These are phyloP conservation scores for Suhomyces coccinellae DNA, from an alignment of 1,139 yeast genomes.

Conservation along the genomic window DNA sequence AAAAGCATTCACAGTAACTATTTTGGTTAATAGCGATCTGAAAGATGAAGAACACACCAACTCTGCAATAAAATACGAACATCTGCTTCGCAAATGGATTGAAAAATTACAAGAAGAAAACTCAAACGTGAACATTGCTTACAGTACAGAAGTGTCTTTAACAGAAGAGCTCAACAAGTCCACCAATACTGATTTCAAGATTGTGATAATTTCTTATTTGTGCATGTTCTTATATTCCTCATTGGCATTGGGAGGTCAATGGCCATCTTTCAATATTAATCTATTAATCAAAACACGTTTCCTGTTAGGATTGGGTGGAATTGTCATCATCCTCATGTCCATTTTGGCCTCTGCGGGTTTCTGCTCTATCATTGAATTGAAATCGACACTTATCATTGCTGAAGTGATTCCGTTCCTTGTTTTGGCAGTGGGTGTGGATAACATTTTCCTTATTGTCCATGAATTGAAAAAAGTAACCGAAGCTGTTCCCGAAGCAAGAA, in stretches of 20 bases:
- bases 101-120: slow-evolving; percentile 42
- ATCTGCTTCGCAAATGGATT: slow-evolving; percentile 56
- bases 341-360: slow-evolving; percentile 81
- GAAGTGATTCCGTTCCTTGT: slow-evolving; percentile 96
- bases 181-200: slow-evolving; percentile 73
- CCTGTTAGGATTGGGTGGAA: slow-evolving; percentile 78
- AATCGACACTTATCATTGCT: slow-evolving; percentile 88
- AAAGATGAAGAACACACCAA: slow-evolving; percentile 35
- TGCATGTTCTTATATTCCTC: slow-evolving; percentile 93
- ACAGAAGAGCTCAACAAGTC: slow-evolving; percentile 82
- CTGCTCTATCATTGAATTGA: slow-evolving; percentile 72
- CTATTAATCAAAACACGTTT: slow-evolving; percentile 62
- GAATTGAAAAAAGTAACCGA: slow-evolving; percentile 62
- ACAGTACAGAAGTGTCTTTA: slow-evolving; percentile 79
- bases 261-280: slow-evolving; percentile 27
- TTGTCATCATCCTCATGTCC: slow-evolving; percentile 74
- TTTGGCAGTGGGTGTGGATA: slow-evolving; percentile 93
- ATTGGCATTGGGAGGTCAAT: slow-evolving; percentile 69
- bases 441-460: slow-evolving; percentile 81
- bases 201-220: slow-evolving; percentile 72
- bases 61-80: slow-evolving; percentile 65
- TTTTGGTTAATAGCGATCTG: slow-evolving; percentile 55
- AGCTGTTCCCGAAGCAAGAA: slow-evolving; percentile 37
- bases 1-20: slow-evolving; percentile 72
- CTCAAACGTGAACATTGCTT: slow-evolving; percentile 63